Conservation (phyloP, 2,329 filamentous ascomycete species). For the Celoporthe dispersa region DNA sequence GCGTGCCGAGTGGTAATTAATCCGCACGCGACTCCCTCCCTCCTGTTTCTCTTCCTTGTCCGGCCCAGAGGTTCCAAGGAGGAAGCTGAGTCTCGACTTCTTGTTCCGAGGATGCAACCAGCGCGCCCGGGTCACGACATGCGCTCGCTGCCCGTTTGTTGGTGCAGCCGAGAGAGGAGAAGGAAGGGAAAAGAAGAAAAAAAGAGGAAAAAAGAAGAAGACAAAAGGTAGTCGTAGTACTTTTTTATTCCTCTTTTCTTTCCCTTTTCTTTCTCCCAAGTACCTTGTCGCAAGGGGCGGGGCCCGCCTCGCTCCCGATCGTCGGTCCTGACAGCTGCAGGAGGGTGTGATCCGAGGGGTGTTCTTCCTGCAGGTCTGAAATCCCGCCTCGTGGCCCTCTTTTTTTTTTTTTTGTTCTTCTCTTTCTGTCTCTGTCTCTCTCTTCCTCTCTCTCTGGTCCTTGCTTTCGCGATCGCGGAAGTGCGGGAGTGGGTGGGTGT, state of each 20-base stretch:
- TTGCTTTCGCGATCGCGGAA: background rate
- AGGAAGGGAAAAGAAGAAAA: background rate
- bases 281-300: background rate
- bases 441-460: no score
- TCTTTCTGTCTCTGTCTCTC: no score
- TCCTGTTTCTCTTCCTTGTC: background rate
- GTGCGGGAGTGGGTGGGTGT: background rate
- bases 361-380: conserved; percentile 1
- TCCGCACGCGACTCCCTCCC: background rate
- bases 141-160: background rate
- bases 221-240: background rate
- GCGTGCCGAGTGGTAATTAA: background rate
- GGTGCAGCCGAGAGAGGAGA: background rate
- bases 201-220: no score
- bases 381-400: background rate
- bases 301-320: conserved; percentile 7
- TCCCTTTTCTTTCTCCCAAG: background rate
- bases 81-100: background rate
- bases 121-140: background rate
- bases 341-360: conserved; percentile 3
- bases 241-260: background rate
- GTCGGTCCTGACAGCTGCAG: conserved; percentile 16
- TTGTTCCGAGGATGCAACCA: background rate
- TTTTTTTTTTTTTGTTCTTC: no score
- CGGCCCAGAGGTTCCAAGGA: background rate